These are phyloP conservation scores for Mycogone perniciosa DNA, from an alignment of 2,329 filamentous ascomycete genomes.

Conservation along the genomic window DNA sequence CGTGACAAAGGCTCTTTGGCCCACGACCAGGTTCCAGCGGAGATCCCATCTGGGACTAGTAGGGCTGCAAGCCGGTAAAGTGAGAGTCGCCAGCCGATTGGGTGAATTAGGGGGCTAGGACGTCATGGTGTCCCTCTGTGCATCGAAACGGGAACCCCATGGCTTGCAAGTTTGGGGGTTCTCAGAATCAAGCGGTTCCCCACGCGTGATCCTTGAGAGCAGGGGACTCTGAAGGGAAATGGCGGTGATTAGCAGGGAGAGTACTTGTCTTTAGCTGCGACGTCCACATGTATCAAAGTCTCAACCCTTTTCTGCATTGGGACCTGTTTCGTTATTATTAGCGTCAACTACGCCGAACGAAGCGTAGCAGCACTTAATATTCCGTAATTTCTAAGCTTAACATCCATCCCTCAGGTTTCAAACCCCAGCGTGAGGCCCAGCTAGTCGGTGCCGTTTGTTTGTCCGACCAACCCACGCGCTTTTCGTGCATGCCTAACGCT, in stretches of 20 bases:
- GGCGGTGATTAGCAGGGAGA: no score
- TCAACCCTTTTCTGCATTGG: no score
- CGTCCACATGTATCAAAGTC: no score
- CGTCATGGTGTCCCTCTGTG: conserved; percentile 13
- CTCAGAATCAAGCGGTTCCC: neutral
- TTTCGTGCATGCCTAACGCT: neutral
- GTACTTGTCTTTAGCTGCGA: no score
- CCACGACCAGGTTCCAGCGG: neutral
- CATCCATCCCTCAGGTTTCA: no score
- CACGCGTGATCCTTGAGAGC: no score
- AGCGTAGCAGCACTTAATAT: no score
- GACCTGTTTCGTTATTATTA: no score
- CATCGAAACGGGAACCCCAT: conserved; percentile 10
- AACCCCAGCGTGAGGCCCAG: conserved; percentile 9
- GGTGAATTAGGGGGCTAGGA: conserved; percentile 6
- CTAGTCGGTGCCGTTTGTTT: conserved; percentile 8
- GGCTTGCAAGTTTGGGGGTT: neutral
- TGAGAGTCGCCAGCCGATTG: conserved; percentile 13
- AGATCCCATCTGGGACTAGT: conserved; percentile 10
- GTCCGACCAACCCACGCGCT: neutral
- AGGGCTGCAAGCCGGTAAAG: conserved; percentile 10
- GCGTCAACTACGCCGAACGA: no score
- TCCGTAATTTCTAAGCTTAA: no score
- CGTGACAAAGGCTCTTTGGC: neutral
- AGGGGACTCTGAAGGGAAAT: no score